Conservation (phyloP, 140 eudicot genomes). For the Anethum foeniculum region DNA sequence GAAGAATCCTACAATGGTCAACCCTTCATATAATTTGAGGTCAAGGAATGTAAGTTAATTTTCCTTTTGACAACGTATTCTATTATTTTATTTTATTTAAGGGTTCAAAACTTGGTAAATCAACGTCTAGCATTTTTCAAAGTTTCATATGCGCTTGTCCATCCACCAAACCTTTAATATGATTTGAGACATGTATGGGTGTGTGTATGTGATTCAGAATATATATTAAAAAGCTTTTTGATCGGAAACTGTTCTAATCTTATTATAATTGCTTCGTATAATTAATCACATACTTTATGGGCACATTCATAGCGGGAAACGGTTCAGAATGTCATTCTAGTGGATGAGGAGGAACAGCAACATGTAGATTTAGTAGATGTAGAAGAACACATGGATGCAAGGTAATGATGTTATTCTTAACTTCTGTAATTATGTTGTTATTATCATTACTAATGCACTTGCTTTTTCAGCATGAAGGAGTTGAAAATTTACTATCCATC, state of each 20-base stretch:
- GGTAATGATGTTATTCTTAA: constrained; percentile 23
- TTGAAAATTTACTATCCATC: constrained; percentile 67
- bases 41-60: constrained; percentile 32
- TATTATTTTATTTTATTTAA: not conserved
- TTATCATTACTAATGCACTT: not conserved
- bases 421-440: not conserved
- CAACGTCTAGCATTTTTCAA: not conserved
- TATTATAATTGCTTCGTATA: not conserved
- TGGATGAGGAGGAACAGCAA: constrained; percentile 68
- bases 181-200: not conserved
- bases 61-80: not conserved
- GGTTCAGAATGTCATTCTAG: constrained; percentile 36
- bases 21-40: constrained; percentile 27
- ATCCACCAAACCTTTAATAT: not conserved
- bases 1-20: constrained; percentile 20
- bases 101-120: not conserved
- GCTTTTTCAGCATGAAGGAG: constrained; percentile 47
- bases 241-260: not conserved
- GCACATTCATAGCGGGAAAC: not conserved
- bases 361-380: constrained; percentile 12
- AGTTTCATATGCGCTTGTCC: not conserved
- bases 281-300: not conserved
- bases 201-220: not conserved
- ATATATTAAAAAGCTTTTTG: not conserved
- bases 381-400: constrained; percentile 27